These are phyloP conservation scores for Tuber magnatum DNA, from an alignment of 495 filamentous ascomycete genomes.

Conservation along the genomic window DNA sequence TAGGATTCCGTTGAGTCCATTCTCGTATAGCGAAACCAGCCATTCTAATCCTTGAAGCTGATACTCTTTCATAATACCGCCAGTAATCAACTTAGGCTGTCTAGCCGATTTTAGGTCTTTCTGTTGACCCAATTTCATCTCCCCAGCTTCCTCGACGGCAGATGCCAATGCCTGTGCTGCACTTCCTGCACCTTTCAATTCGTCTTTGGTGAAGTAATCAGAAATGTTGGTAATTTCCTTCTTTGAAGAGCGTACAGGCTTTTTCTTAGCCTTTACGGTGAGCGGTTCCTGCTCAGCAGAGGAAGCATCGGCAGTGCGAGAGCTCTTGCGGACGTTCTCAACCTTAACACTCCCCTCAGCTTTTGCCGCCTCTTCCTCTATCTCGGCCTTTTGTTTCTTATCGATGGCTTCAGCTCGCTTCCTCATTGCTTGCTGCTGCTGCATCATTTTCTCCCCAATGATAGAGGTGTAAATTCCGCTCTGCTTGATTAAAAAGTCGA, in stretches of 20 bases:
- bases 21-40: slow-evolving; percentile 79
- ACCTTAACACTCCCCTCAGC: slow-evolving; percentile 4
- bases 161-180: slow-evolving; percentile 34
- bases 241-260: slow-evolving; percentile 14
- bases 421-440: slow-evolving; percentile 33
- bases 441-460: slow-evolving; percentile 35
- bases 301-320: slow-evolving; percentile 8
- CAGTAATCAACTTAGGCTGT: slow-evolving; percentile 75
- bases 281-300: slow-evolving; percentile 6
- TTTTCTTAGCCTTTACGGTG: slow-evolving; percentile 11
- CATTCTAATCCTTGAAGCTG: slow-evolving; percentile 92
- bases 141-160: slow-evolving; percentile 17
- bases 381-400: slow-evolving; percentile 17
- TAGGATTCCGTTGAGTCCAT: slow-evolving; percentile 88
- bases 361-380: not conserved
- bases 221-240: slow-evolving; percentile 16
- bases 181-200: slow-evolving; percentile 23
- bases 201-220: slow-evolving; percentile 34
- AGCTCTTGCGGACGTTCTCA: slow-evolving; percentile 18
- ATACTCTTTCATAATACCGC: slow-evolving; percentile 87
- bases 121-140: slow-evolving; percentile 58
- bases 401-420: slow-evolving; percentile 31
- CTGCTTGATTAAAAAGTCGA: slow-evolving; percentile 39
- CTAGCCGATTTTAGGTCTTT: slow-evolving; percentile 64
- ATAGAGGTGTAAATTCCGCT: slow-evolving; percentile 36